Base-by-base conservation (phyloP, 345 rosid genomes). In the Adansonia digitata region DNA sequence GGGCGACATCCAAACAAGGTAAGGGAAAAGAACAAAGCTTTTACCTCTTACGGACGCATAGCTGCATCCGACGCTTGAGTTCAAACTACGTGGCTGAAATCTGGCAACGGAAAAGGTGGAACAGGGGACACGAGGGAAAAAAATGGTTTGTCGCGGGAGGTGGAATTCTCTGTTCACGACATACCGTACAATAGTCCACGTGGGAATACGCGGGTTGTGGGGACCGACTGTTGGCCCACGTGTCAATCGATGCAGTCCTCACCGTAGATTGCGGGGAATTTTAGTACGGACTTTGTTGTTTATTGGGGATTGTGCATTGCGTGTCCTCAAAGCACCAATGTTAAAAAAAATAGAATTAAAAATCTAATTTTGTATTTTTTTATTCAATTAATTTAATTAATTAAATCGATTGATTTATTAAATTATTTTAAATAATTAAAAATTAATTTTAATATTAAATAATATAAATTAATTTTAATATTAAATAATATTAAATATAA, bases 251-350 rank as follows among this genome's bases (percentile, higher is more conserved):
- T 7, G 34, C 15, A 5, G 48, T n/a, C 2, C 4, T 39, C 31
- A 65, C 48, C 69, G 69, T 65, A 65, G 69, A 65, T 65, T 65
- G 48, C 69, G 69, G 69, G 18, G 27, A 26, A 14, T 15, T 48
- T 20, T 65, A 1, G 49, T 65, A 40, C 49, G 49, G 31, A 11
- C 2, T 20, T 20, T 59, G 20, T 65, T 20, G 0, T 3, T 35
- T 34, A 27, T 37, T 1, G 69, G 45, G 26, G 26, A 63, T n/a
- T 9, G 69, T 63, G 69, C 69, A 10, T 61, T 29, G 37, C 15
- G 31, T 5, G 14, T 3, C 3, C 3, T 31, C 3, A 31, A 31
- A 1, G 3, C 34, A 31, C n/a, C n/a, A n/a, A n/a, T n/a, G n/a
- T n/a, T n/a, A n/a, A n/a, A n/a, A n/a, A n/a, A n/a, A n/a, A n/a